phyloP scores from a whole-genome alignment of 306 rosid species.

The Abrus precatorius region DNA sequence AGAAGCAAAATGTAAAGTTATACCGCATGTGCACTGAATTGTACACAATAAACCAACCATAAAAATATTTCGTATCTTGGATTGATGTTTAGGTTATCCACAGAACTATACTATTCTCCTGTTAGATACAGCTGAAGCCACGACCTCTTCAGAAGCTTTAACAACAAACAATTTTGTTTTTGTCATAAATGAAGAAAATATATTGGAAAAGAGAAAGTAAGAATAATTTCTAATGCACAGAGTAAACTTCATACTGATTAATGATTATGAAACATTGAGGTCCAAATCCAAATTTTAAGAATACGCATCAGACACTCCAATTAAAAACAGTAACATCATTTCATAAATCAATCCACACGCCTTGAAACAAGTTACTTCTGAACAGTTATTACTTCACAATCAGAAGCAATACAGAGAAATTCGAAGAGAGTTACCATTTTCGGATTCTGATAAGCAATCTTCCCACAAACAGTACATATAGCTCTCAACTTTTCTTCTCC shows the following conservation, averaged over 20 bases:
- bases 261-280: neutral
- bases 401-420: conserved; percentile 20
- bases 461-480: conserved; percentile 84
- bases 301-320: neutral
- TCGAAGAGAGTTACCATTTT: conserved; percentile 74
- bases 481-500: conserved; percentile 86
- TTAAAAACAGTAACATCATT: conserved; percentile 1
- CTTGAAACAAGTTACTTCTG: neutral
- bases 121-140: conserved; percentile 28
- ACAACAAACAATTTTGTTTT: neutral
- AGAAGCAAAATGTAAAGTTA: conserved; percentile 10
- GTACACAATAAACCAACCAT: conserved; percentile 1
- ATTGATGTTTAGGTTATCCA: conserved; percentile 29
- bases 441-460: conserved; percentile 88
- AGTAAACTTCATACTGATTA: neutral
- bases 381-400: conserved; percentile 15
- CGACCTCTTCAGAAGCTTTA: conserved; percentile 15
- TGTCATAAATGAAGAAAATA: neutral
- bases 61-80: conserved; percentile 1
- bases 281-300: conserved; percentile 12
- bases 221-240: neutral
- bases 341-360: conserved; percentile 9
- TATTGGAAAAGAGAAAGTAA: neutral
- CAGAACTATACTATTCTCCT: neutral
- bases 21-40: neutral